Base-by-base conservation (phyloP, 1,284 basidiomycete species). In the Neolentinus lepideus region DNA sequence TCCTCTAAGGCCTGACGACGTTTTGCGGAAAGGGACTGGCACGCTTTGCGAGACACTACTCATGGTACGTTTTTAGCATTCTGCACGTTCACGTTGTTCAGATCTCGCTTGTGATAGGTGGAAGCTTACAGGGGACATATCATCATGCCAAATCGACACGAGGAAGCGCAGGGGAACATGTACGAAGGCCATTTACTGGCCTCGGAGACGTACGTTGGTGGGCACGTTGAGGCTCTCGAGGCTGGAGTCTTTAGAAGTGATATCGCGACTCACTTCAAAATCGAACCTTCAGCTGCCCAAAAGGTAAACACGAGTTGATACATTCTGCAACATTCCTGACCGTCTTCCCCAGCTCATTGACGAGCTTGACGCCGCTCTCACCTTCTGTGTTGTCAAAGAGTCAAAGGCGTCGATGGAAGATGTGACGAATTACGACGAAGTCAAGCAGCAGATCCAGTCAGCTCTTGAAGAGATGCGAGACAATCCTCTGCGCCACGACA, bases 241-340 rank as follows among this genome's bases (percentile, higher is more conserved):
- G 97, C 97, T 21, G 97, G 97, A 14, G 97, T 99, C 3, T 99
- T 99, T 72, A 82, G 97, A 36, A 95, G 91, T 63, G 97, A 99
- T 66, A 99, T 99, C 60, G 74, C 88, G 2, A 93, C 92, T 1
- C 88, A 99, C 61, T 99, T 99, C 80, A 97, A 94, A 74, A 85
- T 99, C 48, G 91, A 90, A 14, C 95, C 97, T 0, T 73, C 75
- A 1, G 94, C 94, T 3, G 86, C 91, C 16, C 89, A 98, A 69
- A 76, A 90, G 77, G 93, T 94, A 60, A 25, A 73, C 3, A 64
- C 12, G 52, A 33, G 26, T 57, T 2, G n/a, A 22, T 51, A 58
- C 56, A 6, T 63, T 38, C 21, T 2, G 12, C 24, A 14, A 2
- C 38, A 14, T 21, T 50, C 53, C 51, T 61, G 55, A 54, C 51